phyloP scores from a whole-genome alignment of 306 rosid genomes.

The Nissolia schottii region DNA sequence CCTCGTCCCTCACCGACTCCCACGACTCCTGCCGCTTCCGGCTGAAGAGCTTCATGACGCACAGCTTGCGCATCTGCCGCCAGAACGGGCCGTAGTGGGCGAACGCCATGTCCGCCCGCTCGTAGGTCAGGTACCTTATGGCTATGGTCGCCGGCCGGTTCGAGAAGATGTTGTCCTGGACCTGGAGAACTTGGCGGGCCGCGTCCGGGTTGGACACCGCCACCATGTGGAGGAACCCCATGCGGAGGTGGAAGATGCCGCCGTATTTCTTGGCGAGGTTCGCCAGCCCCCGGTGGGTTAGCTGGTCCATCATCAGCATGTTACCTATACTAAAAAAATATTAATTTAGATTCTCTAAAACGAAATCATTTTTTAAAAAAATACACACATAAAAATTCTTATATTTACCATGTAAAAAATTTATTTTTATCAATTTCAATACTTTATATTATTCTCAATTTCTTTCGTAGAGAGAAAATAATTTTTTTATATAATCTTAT shows the following conservation, averaged over 20 bases:
- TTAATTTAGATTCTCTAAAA: too few relatives aligned
- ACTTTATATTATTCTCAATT: too few relatives aligned
- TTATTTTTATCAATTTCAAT: too few relatives aligned
- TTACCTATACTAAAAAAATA: conserved; percentile 31
- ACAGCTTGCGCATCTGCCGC: conserved; percentile 87
- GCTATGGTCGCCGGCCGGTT: conserved; percentile 84
- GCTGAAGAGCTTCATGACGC: conserved; percentile 83
- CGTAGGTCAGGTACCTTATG: conserved; percentile 75
- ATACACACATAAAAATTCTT: too few relatives aligned
- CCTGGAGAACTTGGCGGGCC: conserved; percentile 80
- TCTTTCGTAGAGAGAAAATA: too few relatives aligned
- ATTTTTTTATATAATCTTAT: too few relatives aligned
- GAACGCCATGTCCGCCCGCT: conserved; percentile 92
- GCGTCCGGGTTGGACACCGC: conserved; percentile 47
- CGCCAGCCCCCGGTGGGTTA: conserved; percentile 82
- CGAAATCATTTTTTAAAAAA: too few relatives aligned
- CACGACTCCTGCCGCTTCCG: conserved; percentile 84
- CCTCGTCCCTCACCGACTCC: conserved; percentile 74
- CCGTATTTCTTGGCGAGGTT: conserved; percentile 58
- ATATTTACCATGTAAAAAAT: too few relatives aligned
- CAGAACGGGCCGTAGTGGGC: conserved; percentile 93
- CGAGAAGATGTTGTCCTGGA: conserved; percentile 68
- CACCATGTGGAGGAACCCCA: conserved; percentile 81
- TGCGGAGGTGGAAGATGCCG: conserved; percentile 67
- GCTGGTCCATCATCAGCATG: conserved; percentile 71